Evolutionary conservation across 352 stramenopile species (phyloP).

Genomic region (Phytophthora litchii): DNA sequence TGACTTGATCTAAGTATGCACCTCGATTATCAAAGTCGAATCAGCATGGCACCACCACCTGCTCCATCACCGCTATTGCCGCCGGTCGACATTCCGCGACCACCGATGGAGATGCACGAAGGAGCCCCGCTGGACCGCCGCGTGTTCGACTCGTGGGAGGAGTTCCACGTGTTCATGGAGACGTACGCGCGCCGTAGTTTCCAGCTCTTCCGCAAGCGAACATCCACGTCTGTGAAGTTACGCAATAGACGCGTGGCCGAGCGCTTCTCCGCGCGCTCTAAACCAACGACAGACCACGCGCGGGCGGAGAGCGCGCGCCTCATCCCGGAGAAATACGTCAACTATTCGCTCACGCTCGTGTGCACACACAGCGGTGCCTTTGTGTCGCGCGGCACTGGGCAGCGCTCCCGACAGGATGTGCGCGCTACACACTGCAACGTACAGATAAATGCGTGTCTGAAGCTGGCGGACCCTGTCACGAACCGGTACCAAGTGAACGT

Average conservation of each 20-base stretch:
- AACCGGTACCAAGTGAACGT: constrained; percentile 39
- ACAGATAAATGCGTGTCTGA: constrained; percentile 45
- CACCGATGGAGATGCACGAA: constrained; percentile 20
- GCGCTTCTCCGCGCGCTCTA: constrained; percentile 6
- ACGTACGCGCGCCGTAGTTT: constrained; percentile 35
- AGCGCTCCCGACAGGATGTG: constrained; percentile 37
- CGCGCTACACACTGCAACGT: constrained; percentile 37
- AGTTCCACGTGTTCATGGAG: constrained; percentile 41
- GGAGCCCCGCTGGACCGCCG: constrained; percentile 23
- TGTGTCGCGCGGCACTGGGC: constrained; percentile 36
- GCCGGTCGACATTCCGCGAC: background rate
- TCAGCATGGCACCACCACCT: background rate
- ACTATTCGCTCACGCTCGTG: constrained; percentile 47
- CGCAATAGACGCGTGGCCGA: constrained; percentile 37
- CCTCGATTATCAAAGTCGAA: background rate
- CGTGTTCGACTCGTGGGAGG: constrained; percentile 39
- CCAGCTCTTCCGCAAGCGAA: constrained; percentile 47
- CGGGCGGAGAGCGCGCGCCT: constrained; percentile 14
- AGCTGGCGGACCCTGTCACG: constrained; percentile 31
- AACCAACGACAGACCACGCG: constrained; percentile 4
- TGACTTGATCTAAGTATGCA: background rate
- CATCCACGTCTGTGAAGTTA: constrained; percentile 42
- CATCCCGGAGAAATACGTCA: constrained; percentile 40
- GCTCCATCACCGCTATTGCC: background rate
- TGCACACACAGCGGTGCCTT: constrained; percentile 46